Evolutionary conservation across 257 asterid species (phyloP), one percentile per base, ranked within the genome.

Genomic region (Capsicum pubescens): DNA sequence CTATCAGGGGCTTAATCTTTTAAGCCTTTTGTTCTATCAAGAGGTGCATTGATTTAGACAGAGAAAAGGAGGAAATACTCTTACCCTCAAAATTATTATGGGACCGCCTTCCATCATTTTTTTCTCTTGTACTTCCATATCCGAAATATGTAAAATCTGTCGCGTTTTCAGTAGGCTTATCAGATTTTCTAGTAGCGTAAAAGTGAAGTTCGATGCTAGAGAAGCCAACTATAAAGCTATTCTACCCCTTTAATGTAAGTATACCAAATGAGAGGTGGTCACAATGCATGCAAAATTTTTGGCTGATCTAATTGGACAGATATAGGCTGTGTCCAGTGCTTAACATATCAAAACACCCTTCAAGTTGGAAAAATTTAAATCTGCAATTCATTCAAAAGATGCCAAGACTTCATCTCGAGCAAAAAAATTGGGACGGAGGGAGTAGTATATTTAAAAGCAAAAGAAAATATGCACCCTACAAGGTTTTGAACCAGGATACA

Each of bases 41-140:
- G 61, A 42, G 19, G 70, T 42, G 54, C 15, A 56, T 79, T 79
- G 44, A 26, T 80, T 15, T 39, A 36, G 16, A 17, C 60, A 66
- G 39, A 15, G 58, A 19, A 57, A 59, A 39, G 76, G 59, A 5
- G 32, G 58, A 42, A 76, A 56, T 68, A 72, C 69, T 84, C 69
- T 84, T 91, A 96, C 99, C 13, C 85, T 90, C 59, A 96, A 89
- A 77, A 96, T 93, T 79, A 96, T 96, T 84, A 96, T 90, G 63
- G 99, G 98, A 57, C 92, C 86, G 78, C 94, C 99, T 78, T 95
- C 99, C 98, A 96, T 91, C 97, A 96, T 91, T 91, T 94, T 96
- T 67, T 96, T 90, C 91, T 94, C 98, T 82, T 90, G 92, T 79
- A 96, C 97, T 83, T 94, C 98, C 32, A 87, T 94, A 5, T 96